These are phyloP conservation scores for Cucurbita moschata DNA, from an alignment of 306 rosid genomes.

Conservation along the genomic window DNA sequence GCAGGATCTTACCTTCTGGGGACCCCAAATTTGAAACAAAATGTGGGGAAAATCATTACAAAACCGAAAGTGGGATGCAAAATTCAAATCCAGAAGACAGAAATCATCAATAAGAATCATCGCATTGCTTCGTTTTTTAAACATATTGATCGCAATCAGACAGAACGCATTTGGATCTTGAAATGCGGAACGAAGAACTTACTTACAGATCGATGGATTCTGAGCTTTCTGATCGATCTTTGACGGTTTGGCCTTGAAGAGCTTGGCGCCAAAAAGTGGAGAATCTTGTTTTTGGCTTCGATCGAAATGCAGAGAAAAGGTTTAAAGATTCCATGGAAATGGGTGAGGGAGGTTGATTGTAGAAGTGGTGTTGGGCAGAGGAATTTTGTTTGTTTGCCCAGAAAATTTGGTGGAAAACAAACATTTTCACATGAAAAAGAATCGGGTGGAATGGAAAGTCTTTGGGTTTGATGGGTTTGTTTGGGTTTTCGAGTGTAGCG, in stretches of 20 bases:
- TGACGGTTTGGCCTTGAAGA: not conserved
- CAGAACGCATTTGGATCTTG: not conserved
- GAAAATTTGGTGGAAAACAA: not conserved
- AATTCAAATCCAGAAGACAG: not conserved
- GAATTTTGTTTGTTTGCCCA: slow-evolving; percentile 4
- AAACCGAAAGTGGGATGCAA: not conserved
- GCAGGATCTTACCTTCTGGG: not conserved
- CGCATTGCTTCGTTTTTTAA: not conserved
- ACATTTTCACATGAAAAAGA: not conserved
- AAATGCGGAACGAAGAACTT: not conserved
- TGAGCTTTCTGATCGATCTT: not conserved
- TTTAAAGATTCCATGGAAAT: not conserved
- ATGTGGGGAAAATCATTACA: slow-evolving; percentile 1
- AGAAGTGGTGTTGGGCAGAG: not conserved
- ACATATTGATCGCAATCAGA: not conserved
- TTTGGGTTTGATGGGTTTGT: not conserved
- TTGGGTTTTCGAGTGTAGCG: not conserved
- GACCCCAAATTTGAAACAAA: slow-evolving; percentile 1
- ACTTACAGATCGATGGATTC: not conserved
- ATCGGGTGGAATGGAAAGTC: not conserved
- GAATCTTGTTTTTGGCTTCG: not conserved
- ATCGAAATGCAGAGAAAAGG: not conserved
- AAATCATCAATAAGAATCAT: not conserved
- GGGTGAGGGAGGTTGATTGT: not conserved
- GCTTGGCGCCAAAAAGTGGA: not conserved